Conservation (phyloP, 352 stramenopile species). For the Phytophthora constricta region DNA sequence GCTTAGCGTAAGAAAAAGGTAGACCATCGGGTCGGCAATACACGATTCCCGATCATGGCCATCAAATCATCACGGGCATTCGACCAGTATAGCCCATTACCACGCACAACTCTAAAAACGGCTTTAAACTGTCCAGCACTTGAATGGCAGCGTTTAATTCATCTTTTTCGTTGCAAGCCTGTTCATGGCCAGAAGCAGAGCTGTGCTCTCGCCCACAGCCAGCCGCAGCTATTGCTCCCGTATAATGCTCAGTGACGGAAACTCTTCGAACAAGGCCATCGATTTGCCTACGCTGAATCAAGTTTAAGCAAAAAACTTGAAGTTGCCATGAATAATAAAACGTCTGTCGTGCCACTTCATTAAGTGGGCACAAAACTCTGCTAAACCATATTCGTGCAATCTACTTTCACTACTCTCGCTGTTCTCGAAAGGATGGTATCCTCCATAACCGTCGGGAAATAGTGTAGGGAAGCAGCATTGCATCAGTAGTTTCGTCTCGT, state of each 20-base stretch:
- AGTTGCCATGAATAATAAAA: too few species aligned
- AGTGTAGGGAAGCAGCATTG: conserved; percentile 21
- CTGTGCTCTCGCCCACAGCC: too few species aligned
- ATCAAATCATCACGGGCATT: conserved; percentile 19
- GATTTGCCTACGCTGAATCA: conserved; percentile 26
- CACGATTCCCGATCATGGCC: conserved; percentile 19
- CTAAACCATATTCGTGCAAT: conserved; percentile 9
- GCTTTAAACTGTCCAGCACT: conserved; percentile 12
- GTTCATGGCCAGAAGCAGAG: background rate
- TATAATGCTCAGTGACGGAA: too few species aligned
- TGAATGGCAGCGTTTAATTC: background rate
- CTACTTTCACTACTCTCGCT: conserved; percentile 10
- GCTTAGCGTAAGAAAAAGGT: background rate
- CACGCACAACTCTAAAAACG: conserved; percentile 19
- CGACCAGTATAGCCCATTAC: conserved; percentile 19
- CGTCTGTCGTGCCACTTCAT: too few species aligned
- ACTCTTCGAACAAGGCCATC: conserved; percentile 18
- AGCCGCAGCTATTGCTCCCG: too few species aligned
- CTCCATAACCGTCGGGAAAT: conserved; percentile 16
- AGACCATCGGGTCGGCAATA: background rate
- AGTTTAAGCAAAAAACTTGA: conserved; percentile 36
- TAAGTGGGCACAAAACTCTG: conserved; percentile 13
- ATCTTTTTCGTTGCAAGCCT: background rate
- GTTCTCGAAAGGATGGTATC: background rate
- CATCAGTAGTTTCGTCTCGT: conserved; percentile 17